Percentiles rank a stretch among this genome's conserved stretches.
Evolutionary conservation across 352 stramenopile species (phyloP).

Genomic region (Globisporangium orthogonon): DNA sequence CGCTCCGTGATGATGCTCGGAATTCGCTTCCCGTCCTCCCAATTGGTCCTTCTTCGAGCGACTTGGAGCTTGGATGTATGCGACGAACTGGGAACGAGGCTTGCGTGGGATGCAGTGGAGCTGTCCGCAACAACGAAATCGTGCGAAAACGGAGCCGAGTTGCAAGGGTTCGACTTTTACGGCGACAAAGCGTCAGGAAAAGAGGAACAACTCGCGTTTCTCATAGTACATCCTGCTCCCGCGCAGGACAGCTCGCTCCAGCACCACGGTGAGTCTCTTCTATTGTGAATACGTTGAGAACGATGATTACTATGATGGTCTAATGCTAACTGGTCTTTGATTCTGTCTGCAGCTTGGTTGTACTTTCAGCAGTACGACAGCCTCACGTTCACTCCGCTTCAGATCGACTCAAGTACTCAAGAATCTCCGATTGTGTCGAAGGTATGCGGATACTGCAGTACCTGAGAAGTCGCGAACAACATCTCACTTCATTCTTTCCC

Average conservation of each 20-base stretch:
- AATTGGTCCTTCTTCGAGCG: slow-evolving; percentile 22
- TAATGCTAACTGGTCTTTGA: background rate
- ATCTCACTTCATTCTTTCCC: background rate
- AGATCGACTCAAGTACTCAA: background rate
- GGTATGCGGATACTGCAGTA: slow-evolving; percentile 7
- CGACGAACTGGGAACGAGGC: slow-evolving; percentile 9
- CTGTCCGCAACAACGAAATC: background rate
- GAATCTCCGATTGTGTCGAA: background rate
- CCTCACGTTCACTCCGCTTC: slow-evolving; percentile 17
- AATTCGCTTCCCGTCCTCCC: slow-evolving; percentile 20
- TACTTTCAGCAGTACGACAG: slow-evolving; percentile 35
- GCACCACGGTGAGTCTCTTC: slow-evolving; percentile 2
- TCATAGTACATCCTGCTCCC: slow-evolving; percentile 1
- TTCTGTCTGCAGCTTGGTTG: slow-evolving; percentile 23
- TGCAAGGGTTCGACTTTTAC: slow-evolving; percentile 14
- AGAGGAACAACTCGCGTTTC: slow-evolving; percentile 14
- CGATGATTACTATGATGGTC: background rate
- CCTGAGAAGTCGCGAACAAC: background rate
- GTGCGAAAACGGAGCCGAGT: background rate
- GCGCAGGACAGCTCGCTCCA: background rate
- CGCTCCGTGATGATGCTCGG: slow-evolving; percentile 22
- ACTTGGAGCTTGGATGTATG: slow-evolving; percentile 4
- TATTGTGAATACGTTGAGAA: background rate
- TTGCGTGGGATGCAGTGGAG: slow-evolving; percentile 18
- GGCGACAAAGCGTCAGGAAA: slow-evolving; percentile 7